phyloP scores from a whole-genome alignment of 495 filamentous ascomycete species.

The Hypoxylon fuscum region DNA sequence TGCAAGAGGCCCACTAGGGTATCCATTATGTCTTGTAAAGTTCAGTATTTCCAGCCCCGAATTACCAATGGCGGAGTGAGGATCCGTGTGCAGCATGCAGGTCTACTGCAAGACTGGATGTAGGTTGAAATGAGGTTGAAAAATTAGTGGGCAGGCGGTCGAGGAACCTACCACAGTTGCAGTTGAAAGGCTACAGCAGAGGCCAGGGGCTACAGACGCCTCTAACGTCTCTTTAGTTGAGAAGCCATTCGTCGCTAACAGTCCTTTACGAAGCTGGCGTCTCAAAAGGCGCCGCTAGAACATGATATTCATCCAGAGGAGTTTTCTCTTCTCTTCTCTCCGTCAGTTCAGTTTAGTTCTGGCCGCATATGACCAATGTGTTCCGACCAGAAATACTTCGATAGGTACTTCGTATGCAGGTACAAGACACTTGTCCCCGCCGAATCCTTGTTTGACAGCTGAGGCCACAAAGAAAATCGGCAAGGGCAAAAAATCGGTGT shows the following conservation, averaged over 20 bases:
- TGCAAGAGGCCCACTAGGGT: constrained; percentile 28
- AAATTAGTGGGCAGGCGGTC: constrained; percentile 32
- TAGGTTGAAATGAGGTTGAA: constrained; percentile 42
- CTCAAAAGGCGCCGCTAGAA: constrained; percentile 36
- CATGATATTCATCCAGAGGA: constrained; percentile 18
- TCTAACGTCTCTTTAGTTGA: constrained; percentile 4
- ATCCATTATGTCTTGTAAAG: constrained; percentile 25
- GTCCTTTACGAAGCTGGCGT: constrained; percentile 20
- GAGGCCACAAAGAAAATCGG: constrained; percentile 13
- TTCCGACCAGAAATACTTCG: constrained; percentile 7
- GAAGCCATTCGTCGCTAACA: constrained; percentile 27
- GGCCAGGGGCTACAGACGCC: constrained; percentile 8
- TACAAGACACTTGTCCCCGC: constrained; percentile 1
- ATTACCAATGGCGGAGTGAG: constrained; percentile 24
- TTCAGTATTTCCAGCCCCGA: constrained; percentile 21
- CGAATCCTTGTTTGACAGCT: background rate
- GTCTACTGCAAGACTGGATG: constrained; percentile 32
- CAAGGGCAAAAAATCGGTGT: constrained; percentile 43
- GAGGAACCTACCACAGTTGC: constrained; percentile 27
- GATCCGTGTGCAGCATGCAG: constrained; percentile 40
- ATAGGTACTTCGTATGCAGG: background rate
- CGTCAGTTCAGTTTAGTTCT: background rate
- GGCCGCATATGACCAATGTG: constrained; percentile 11
- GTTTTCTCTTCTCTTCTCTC: constrained; percentile 20
- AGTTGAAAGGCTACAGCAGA: constrained; percentile 31